phyloP scores from a whole-genome alignment of 176 grass and related monocot species.

The Ananas comosus region DNA sequence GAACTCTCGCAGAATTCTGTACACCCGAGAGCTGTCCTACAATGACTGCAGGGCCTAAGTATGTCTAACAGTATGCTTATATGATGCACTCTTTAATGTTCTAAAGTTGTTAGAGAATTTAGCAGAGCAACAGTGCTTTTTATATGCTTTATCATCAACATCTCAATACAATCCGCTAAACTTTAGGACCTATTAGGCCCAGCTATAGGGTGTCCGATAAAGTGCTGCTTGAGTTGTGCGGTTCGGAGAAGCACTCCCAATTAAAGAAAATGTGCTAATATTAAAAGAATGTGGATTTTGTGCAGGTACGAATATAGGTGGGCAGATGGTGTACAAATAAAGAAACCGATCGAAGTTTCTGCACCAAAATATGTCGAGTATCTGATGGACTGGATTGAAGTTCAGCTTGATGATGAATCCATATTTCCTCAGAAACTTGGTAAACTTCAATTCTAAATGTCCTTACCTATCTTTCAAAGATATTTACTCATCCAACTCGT shows the following conservation, averaged over 20 bases:
- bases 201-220: neutral
- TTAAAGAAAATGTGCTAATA: slow-evolving; percentile 9
- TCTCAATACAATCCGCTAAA: neutral
- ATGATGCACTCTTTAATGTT: neutral
- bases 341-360: slow-evolving; percentile 97
- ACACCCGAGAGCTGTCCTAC: slow-evolving; percentile 88
- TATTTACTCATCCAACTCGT: slow-evolving; percentile 5
- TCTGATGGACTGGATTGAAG: slow-evolving; percentile 99
- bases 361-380: slow-evolving; percentile 98
- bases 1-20: slow-evolving; percentile 89
- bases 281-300: slow-evolving; percentile 9
- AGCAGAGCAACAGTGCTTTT: neutral
- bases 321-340: slow-evolving; percentile 99
- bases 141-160: slow-evolving; percentile 1
- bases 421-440: slow-evolving; percentile 96
- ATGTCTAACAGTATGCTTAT: slow-evolving; percentile 7
- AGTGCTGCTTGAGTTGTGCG: neutral
- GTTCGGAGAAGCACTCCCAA: slow-evolving; percentile 2
- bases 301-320: slow-evolving; percentile 95
- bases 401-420: slow-evolving; percentile 92
- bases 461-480: neutral
- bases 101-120: neutral
- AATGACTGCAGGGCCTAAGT: slow-evolving; percentile 98
- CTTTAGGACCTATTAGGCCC: neutral
- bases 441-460: slow-evolving; percentile 20